Percentiles rank a stretch among this genome's conserved stretches.
phyloP scores from a whole-genome alignment of 768 basidiomycete genomes.

The Termitomyces sp. region DNA sequence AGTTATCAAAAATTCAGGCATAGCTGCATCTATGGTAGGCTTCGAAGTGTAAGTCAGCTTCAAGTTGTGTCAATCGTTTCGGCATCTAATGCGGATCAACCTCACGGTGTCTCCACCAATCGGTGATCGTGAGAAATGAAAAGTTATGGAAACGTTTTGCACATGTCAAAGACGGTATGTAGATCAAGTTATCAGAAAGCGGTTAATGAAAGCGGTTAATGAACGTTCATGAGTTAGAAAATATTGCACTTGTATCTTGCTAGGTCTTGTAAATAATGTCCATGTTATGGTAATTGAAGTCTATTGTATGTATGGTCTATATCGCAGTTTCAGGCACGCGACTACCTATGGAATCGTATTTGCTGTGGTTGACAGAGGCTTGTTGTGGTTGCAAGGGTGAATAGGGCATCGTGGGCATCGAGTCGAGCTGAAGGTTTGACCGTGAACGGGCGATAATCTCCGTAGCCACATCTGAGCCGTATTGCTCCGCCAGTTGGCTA shows the following conservation, averaged over 20 bases:
- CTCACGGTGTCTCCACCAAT: too few species aligned
- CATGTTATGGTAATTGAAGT: not conserved
- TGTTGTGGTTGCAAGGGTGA: slow-evolving; percentile 8
- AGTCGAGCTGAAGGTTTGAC: slow-evolving; percentile 39
- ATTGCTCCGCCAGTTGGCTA: slow-evolving; percentile 72
- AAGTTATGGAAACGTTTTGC: too few species aligned
- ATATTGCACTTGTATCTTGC: not conserved
- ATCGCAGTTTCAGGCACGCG: slow-evolving; percentile 14
- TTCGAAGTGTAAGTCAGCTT: not conserved
- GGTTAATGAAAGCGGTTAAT: not conserved
- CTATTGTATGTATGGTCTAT: not conserved
- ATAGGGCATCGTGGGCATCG: slow-evolving; percentile 23
- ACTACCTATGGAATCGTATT: slow-evolving; percentile 19
- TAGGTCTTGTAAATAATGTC: not conserved
- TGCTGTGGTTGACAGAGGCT: slow-evolving; percentile 7
- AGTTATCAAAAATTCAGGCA: not conserved
- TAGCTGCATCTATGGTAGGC: not conserved
- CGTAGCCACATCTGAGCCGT: slow-evolving; percentile 57
- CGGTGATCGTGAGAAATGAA: too few species aligned
- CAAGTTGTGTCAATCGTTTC: not conserved
- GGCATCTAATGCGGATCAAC: too few species aligned
- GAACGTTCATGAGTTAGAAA: not conserved
- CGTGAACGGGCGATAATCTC: slow-evolving; percentile 55
- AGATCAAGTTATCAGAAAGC: too few species aligned
- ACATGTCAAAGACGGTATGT: too few species aligned